phyloP scores from a whole-genome alignment of 169 alveolate species.

The Plasmodium vivax region DNA sequence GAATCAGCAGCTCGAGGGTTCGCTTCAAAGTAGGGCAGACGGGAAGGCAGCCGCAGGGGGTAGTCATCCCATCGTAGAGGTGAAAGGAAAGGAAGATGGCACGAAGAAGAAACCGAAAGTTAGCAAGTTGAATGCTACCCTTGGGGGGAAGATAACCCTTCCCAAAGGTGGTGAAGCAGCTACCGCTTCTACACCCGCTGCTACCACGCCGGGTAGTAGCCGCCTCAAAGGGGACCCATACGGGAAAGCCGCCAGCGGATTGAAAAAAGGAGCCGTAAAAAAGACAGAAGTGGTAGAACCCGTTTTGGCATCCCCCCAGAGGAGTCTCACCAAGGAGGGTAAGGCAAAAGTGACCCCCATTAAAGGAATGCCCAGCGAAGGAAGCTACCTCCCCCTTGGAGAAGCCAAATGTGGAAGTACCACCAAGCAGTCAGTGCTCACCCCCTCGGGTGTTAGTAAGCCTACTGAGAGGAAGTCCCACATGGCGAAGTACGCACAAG shows the following conservation, averaged over 20 bases:
- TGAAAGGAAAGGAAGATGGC: constrained; percentile 11
- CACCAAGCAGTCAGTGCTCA: background rate
- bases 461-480: background rate
- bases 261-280: background rate
- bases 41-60: background rate
- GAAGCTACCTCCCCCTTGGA: background rate
- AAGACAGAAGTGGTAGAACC: background rate
- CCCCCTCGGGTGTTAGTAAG: background rate
- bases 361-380: background rate
- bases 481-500: background rate
- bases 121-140: background rate
- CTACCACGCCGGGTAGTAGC: background rate
- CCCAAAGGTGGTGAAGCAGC: background rate
- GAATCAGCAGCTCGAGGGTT: background rate
- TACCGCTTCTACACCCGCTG: background rate
- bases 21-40: background rate
- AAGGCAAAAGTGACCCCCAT: background rate
- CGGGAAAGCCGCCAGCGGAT: background rate
- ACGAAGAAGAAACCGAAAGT: constrained; percentile 13
- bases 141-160: background rate
- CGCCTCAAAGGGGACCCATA: background rate
- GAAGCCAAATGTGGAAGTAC: background rate
- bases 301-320: background rate
- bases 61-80: background rate
- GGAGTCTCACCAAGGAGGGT: background rate